These are phyloP conservation scores for Pontederia crassipes DNA, from an alignment of 176 grass and related monocot genomes.

Conservation along the genomic window DNA sequence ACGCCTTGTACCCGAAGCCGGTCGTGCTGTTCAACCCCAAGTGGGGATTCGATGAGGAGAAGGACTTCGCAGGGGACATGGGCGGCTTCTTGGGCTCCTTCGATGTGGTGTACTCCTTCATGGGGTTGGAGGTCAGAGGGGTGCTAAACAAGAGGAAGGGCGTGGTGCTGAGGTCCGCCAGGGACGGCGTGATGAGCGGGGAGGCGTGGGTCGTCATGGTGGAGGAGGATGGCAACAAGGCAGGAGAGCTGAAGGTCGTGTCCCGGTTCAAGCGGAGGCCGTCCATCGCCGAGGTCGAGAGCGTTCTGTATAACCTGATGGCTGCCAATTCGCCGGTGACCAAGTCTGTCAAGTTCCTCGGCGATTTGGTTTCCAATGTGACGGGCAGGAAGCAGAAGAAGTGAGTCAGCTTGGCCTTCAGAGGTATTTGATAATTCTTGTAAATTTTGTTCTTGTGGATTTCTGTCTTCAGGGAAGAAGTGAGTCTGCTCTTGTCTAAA, in stretches of 20 bases:
- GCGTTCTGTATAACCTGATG: constrained; percentile 83
- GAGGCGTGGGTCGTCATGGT: constrained; percentile 86
- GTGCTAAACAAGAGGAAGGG: constrained; percentile 64
- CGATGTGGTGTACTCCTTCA: constrained; percentile 85
- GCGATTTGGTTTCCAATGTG: constrained; percentile 61
- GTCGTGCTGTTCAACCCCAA: constrained; percentile 78
- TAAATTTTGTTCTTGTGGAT: too few species aligned
- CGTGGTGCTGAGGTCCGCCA: constrained; percentile 47
- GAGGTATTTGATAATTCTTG: too few species aligned
- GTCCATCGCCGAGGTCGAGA: constrained; percentile 82
- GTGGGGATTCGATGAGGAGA: constrained; percentile 77
- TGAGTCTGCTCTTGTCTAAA: too few species aligned
- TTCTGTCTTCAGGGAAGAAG: too few species aligned
- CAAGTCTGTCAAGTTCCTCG: constrained; percentile 68
- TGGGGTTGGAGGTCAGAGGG: constrained; percentile 74
- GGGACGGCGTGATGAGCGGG: constrained; percentile 48
- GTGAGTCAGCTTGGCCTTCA: background rate
- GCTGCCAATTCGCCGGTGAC: constrained; percentile 94
- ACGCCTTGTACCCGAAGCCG: constrained; percentile 38
- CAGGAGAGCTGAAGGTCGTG: constrained; percentile 47
- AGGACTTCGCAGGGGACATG: constrained; percentile 22
- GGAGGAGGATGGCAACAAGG: constrained; percentile 27
- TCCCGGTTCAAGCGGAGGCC: constrained; percentile 61
- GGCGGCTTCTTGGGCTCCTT: constrained; percentile 54
- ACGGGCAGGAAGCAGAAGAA: constrained; percentile 35